Base-by-base conservation (phyloP, 352 stramenopile species). In the Globisporangium mamillatum region DNA sequence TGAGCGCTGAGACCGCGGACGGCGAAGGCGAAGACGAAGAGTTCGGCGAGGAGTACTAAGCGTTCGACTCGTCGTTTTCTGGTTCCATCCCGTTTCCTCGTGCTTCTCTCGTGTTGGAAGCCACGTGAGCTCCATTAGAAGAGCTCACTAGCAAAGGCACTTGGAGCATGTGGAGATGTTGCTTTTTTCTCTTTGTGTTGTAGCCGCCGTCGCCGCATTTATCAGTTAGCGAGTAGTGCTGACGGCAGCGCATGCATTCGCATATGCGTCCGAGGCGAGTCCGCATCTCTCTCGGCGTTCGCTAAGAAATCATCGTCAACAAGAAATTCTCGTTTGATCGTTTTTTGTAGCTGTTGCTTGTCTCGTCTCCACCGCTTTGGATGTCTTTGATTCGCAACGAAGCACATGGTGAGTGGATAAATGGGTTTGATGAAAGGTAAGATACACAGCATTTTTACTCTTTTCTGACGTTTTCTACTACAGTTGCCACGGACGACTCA, bases 1-100 rank as follows among this genome's bases (percentile, higher is more conserved):
- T 99, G 66, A 97, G 92, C 59, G 94, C 94, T 25, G 97, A 99
- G 79, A 98, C 96, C 36, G 91, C 92, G 22, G 97, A 98, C 41
- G 94, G 87, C 60, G 92, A 98, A 62, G 95, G 87, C 36, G 95
- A 97, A 57, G 91, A 95, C 22, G 96, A 98, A 64, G 95, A 98
- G 48, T 92, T 90, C 36, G 92, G 90, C 50, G 88, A 95, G 63
- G 87, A 95, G 74, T 94, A 94, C 80, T 93, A 95, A 73, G 50
- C n/a, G 34, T 8, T n/a, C 27, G 14, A 12, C 6, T 16, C 20
- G 7, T 48, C 27, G 2, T 38, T 60, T 24, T 41, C 27, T 32
- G 48, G 14, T 34, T 34, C 44, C 44, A 24, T 52, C 18, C 24
- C 54, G 25, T 61, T 61, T 61, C 55, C 20, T 27, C 27, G 0